Evolutionary conservation across 2,329 filamentous ascomycete species (phyloP), one percentile per base, ranked within the genome.

Genomic region (Ophiosphaerella herpotricha): DNA sequence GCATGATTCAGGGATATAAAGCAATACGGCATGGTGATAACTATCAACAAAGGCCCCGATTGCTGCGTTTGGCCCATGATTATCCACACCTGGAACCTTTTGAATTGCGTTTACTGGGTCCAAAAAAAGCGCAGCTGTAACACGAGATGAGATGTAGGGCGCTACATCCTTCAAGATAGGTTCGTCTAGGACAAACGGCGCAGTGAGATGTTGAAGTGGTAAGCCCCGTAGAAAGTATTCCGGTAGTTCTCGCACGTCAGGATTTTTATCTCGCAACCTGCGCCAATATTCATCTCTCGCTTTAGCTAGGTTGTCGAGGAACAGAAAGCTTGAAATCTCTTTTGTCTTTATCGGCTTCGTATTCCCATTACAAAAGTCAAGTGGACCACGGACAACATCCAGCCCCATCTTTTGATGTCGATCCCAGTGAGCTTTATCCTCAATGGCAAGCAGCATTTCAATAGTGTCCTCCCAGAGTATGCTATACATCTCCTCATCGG

Each of bases 301-400:
- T 50, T 55, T 56, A 24, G 74, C 72, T 26, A 75, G 56, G 18
- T 69, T 55, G 39, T 76, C 70, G 1, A 75, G 37, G 43, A 76
- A 75, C 4, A 43, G 60, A 40, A 66, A 68, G 0, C 60, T 64
- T 1, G 67, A 60, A 3, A 55, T 40, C 2, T 54, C 46, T 9
- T 47, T 52, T 2, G 58, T 21, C 14, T 50, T 46, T 0, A 2
- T 36, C 36, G 8, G 32, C 31, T 2, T 32, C 40, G 9, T 23
- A 31, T 4, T 13, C 5, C 7, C 12, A 21, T 3, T 1, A 23
- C 32, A 21, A 11, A 8, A 50, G 13, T 32, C 43, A 1, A 65
- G 21, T 1, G 63, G 41, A 0, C 67, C 66, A 3, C 43, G 7
- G 4, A 61, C 32, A 13, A 39, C 45, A 1, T 29, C 23, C 2